These are phyloP conservation scores for Spergularia bocconei DNA, from an alignment of 148 eudicot species.

Conservation along the genomic window DNA sequence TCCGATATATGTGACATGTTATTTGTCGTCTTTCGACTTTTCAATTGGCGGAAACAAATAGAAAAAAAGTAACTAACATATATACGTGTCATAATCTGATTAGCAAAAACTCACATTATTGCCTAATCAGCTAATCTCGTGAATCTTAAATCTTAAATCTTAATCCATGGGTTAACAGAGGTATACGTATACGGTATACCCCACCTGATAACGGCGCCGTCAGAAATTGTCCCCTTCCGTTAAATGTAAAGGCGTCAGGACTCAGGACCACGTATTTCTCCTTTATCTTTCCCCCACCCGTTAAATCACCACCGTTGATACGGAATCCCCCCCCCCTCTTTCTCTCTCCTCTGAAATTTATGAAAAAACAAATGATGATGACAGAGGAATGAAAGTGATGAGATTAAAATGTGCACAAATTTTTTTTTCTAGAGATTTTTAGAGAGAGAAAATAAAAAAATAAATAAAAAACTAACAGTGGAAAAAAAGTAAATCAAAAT, in stretches of 20 bases:
- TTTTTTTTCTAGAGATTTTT: not conserved
- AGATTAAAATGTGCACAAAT: slow-evolving; percentile 4
- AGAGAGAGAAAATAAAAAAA: not conserved
- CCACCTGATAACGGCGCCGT: slow-evolving; percentile 51
- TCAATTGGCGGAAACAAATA: too few relatives aligned
- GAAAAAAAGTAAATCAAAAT: too few relatives aligned
- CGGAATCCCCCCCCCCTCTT: slow-evolving; percentile 31
- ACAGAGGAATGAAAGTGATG: slow-evolving; percentile 7
- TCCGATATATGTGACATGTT: too few relatives aligned
- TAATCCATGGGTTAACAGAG: not conserved
- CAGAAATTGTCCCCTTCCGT: slow-evolving; percentile 23
- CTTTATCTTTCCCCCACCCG: not conserved
- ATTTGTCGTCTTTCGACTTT: too few relatives aligned
- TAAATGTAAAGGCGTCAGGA: slow-evolving; percentile 35
- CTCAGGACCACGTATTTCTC: slow-evolving; percentile 36
- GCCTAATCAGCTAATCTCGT: not conserved
- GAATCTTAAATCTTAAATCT: not conserved
- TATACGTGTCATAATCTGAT: slow-evolving; percentile 13
- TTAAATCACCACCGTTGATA: slow-evolving; percentile 40
- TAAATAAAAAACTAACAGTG: too few relatives aligned
- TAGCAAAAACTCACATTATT: not conserved
- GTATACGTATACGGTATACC: too few relatives aligned
- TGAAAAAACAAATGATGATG: slow-evolving; percentile 20
- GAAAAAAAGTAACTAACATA: too few relatives aligned
- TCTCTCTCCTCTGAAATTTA: slow-evolving; percentile 25